Conservation (phyloP, 441 rosid species). For the Breynia disticha region DNA sequence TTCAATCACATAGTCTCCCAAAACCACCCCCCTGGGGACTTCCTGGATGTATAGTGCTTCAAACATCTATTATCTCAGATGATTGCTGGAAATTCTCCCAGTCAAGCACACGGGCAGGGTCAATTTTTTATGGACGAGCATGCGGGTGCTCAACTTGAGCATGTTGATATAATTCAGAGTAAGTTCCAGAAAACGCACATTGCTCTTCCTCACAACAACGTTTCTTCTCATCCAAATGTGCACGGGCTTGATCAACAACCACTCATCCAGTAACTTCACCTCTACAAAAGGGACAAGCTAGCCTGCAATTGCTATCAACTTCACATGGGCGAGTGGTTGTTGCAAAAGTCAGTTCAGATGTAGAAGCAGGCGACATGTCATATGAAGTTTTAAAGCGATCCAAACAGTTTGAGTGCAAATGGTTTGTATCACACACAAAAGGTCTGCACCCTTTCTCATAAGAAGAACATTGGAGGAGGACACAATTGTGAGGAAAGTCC, state of each 20-base stretch:
- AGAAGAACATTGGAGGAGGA: slow-evolving; percentile 83
- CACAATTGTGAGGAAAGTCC: slow-evolving; percentile 84
- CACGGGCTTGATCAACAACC: slow-evolving; percentile 60
- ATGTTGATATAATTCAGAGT: slow-evolving; percentile 55
- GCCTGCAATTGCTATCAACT: slow-evolving; percentile 40
- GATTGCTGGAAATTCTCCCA: slow-evolving; percentile 99
- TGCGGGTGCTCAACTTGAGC: slow-evolving; percentile 77
- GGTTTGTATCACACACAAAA: slow-evolving; percentile 77
- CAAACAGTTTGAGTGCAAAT: slow-evolving; percentile 84
- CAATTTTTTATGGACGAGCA: slow-evolving; percentile 79
- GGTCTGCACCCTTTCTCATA: slow-evolving; percentile 76
- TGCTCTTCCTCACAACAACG: slow-evolving; percentile 71
- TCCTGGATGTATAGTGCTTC: slow-evolving; percentile 97
- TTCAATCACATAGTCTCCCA: slow-evolving; percentile 96
- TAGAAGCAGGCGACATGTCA: slow-evolving; percentile 46
- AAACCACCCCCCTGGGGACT: slow-evolving; percentile 86
- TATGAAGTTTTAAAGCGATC: slow-evolving; percentile 78
- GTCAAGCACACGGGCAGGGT: slow-evolving; percentile 86
- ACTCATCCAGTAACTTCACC: slow-evolving; percentile 91
- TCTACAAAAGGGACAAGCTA: slow-evolving; percentile 83
- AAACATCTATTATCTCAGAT: slow-evolving; percentile 86
- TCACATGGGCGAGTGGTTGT: slow-evolving; percentile 21
- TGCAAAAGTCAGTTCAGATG: slow-evolving; percentile 27
- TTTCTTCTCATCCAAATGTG: slow-evolving; percentile 52
- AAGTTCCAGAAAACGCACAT: slow-evolving; percentile 63